phyloP scores from a whole-genome alignment of 192 early-diverging fungal species.

The Coemansia sp. region DNA sequence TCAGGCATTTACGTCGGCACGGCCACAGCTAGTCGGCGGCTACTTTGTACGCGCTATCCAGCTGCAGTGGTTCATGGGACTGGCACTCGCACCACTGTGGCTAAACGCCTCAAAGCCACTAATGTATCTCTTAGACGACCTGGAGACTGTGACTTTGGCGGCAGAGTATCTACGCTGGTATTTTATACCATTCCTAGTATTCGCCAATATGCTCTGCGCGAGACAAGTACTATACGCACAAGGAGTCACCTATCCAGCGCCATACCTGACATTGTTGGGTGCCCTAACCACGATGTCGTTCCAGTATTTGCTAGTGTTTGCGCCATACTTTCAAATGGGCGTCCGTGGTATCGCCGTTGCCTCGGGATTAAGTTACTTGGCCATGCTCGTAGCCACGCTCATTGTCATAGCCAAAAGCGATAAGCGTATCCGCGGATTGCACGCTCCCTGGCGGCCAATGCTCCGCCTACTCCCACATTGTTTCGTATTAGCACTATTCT shows the following conservation, averaged over 20 bases:
- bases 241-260: constrained; percentile 51
- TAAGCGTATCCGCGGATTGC: constrained; percentile 26
- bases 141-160: constrained; percentile 14
- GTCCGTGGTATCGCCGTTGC: constrained; percentile 72
- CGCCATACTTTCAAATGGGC: constrained; percentile 59
- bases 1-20: constrained; percentile 64
- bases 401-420: constrained; percentile 53
- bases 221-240: constrained; percentile 50
- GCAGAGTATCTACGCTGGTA: constrained; percentile 51
- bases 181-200: constrained; percentile 48
- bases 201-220: constrained; percentile 29
- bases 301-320: constrained; percentile 51
- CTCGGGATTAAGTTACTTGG: constrained; percentile 61
- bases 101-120: constrained; percentile 26
- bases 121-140: constrained; percentile 18
- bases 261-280: constrained; percentile 46
- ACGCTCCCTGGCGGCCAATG: constrained; percentile 45
- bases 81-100: constrained; percentile 47
- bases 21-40: constrained; percentile 48
- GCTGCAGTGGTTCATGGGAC: constrained; percentile 40
- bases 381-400: constrained; percentile 60
- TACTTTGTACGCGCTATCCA: constrained; percentile 49
- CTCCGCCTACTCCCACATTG: constrained; percentile 34
- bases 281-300: constrained; percentile 25
- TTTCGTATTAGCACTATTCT: constrained; percentile 35